These are phyloP conservation scores for Lotus japonicus DNA, from an alignment of 306 rosid species.

Conservation along the genomic window DNA sequence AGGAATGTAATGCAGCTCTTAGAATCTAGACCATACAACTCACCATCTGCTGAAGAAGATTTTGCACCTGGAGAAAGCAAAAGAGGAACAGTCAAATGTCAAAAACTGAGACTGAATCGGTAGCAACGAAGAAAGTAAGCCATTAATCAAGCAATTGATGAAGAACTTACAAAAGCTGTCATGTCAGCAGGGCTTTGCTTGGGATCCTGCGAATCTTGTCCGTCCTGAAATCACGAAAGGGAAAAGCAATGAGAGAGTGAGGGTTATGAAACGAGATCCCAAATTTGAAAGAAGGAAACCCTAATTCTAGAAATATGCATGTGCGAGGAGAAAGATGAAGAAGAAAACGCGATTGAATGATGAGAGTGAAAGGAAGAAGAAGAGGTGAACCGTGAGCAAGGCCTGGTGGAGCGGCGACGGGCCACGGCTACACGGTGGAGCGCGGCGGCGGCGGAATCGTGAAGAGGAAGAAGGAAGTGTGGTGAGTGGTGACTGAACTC, in stretches of 20 bases:
- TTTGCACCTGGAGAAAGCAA: constrained; percentile 68
- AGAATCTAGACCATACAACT: constrained; percentile 30
- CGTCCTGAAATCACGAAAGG: constrained; percentile 51
- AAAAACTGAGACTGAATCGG: too few relatives aligned
- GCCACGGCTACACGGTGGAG: too few relatives aligned
- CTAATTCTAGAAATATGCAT: constrained; percentile 10
- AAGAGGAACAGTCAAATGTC: not conserved
- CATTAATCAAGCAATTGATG: not conserved
- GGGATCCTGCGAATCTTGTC: constrained; percentile 64
- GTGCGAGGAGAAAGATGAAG: not conserved
- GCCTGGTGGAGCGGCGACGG: too few relatives aligned
- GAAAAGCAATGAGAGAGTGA: not conserved
- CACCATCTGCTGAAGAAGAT: constrained; percentile 99
- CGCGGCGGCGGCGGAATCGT: too few relatives aligned
- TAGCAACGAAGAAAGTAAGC: too few relatives aligned
- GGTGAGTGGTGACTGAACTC: too few relatives aligned
- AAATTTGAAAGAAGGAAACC: constrained; percentile 21
- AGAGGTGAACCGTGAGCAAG: too few relatives aligned
- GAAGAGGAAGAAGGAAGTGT: too few relatives aligned
- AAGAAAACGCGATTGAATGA: not conserved
- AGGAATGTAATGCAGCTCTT: constrained; percentile 18
- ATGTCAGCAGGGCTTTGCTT: constrained; percentile 93
- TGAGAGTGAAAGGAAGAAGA: not conserved
- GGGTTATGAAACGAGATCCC: not conserved
- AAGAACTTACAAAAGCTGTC: constrained; percentile 82